Evolutionary conservation across 139 green algal genomes (phyloP).

Genomic region (Chlorella sp.): DNA sequence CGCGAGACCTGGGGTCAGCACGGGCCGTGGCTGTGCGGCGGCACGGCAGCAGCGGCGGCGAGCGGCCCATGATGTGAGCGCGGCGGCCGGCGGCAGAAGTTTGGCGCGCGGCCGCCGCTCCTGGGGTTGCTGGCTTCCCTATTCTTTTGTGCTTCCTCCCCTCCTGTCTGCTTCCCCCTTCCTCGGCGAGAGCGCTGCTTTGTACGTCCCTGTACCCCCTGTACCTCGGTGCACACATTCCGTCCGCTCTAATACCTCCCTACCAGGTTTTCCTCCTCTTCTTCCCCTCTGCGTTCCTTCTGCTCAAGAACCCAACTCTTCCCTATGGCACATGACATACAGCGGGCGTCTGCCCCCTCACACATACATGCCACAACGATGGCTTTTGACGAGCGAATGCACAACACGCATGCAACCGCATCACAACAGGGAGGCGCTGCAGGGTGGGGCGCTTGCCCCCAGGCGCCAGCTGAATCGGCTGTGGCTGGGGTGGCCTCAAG

Average conservation of each 20-base stretch:
- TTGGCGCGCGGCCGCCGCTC: too few species aligned
- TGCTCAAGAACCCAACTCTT: neutral
- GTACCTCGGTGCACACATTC: neutral
- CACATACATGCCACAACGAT: too few species aligned
- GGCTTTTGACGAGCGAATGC: too few species aligned
- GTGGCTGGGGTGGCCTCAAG: too few species aligned
- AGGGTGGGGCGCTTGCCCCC: too few species aligned
- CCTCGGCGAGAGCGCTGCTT: neutral
- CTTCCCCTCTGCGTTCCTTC: neutral
- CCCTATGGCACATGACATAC: too few species aligned
- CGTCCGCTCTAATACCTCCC: neutral
- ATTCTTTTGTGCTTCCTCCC: neutral
- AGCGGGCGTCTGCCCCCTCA: too few species aligned
- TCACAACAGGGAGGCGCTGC: too few species aligned
- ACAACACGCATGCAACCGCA: too few species aligned
- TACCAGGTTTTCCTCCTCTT: neutral
- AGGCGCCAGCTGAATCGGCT: too few species aligned
- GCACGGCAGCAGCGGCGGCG: conserved; percentile 8
- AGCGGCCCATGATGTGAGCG: conserved; percentile 4
- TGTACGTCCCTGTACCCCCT: neutral
- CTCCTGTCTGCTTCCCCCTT: neutral
- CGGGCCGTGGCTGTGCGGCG: neutral
- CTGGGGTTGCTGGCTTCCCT: neutral
- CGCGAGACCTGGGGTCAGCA: neutral
- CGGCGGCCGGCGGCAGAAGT: neutral